Conservation (phyloP, 257 asterid species). For the Datura wrightii region DNA sequence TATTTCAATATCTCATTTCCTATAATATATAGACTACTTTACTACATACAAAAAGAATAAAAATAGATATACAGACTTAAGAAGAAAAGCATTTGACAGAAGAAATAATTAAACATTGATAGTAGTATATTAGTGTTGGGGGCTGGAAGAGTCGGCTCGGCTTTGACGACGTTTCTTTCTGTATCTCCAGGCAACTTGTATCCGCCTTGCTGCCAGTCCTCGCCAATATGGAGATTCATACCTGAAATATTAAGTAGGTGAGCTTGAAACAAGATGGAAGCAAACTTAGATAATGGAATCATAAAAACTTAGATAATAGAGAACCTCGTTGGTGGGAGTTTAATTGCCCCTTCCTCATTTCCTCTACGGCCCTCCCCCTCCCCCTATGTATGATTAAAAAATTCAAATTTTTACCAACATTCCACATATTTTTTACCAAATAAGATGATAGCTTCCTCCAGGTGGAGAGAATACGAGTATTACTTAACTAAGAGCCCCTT, state of each 20-base stretch:
- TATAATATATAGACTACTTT: background rate
- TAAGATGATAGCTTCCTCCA: background rate
- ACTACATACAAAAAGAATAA: slow-evolving; percentile 3
- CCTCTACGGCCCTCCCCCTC: background rate
- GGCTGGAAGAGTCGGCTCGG: slow-evolving; percentile 51
- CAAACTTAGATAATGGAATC: background rate
- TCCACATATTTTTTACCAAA: background rate
- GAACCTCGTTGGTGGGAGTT: background rate
- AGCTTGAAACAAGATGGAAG: background rate
- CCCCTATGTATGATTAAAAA: background rate
- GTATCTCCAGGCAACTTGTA: slow-evolving; percentile 88
- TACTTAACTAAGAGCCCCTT: background rate
- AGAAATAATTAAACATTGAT: background rate
- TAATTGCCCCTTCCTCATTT: background rate
- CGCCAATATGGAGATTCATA: slow-evolving; percentile 87
- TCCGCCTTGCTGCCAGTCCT: slow-evolving; percentile 67
- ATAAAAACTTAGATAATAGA: too few species aligned
- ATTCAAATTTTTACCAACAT: background rate
- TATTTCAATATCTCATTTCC: too few species aligned
- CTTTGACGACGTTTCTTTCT: slow-evolving; percentile 68
- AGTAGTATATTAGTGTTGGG: slow-evolving; percentile 33
- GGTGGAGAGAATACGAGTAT: background rate
- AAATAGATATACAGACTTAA: background rate
- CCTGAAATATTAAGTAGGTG: slow-evolving; percentile 39
- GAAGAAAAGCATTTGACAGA: background rate